Percentiles rank a stretch among this genome's conserved stretches.
These are phyloP conservation scores for Coleophoma eucalyptorum DNA, from an alignment of 2,329 filamentous ascomycete species.

Conservation along the genomic window DNA sequence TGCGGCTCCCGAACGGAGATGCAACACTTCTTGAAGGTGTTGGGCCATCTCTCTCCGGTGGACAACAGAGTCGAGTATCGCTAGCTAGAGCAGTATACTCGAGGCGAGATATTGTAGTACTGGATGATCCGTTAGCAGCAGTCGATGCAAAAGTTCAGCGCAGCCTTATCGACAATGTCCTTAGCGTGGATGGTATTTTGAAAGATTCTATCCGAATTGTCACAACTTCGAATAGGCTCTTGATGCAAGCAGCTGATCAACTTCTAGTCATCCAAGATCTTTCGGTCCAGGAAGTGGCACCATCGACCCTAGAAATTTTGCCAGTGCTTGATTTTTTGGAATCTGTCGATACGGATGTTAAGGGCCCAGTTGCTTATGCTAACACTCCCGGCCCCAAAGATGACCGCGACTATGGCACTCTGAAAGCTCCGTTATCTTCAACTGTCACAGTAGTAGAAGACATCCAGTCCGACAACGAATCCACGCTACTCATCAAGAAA, in stretches of 20 bases:
- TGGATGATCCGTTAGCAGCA: neutral
- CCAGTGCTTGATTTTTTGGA: no score
- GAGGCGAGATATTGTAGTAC: neutral
- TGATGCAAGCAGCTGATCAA: neutral
- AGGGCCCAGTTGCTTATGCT: no score
- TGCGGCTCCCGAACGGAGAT: neutral
- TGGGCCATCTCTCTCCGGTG: neutral
- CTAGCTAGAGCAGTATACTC: neutral
- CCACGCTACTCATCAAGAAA: no score
- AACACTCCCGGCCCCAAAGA: no score
- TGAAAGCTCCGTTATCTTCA: no score
- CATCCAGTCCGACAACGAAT: no score
- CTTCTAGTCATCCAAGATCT: neutral
- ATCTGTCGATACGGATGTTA: no score
- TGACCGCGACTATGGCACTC: no score
- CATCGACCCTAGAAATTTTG: no score
- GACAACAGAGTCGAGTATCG: neutral
- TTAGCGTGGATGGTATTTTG: neutral
- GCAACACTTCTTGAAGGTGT: neutral
- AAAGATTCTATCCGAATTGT: neutral
- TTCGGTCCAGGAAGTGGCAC: no score
- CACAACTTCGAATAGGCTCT: neutral
- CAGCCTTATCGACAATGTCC: neutral
- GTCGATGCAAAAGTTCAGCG: neutral
- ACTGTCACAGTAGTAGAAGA: no score